Base-by-base conservation (phyloP, 768 basidiomycete species). In the Brasilioporus rufonigricans region DNA sequence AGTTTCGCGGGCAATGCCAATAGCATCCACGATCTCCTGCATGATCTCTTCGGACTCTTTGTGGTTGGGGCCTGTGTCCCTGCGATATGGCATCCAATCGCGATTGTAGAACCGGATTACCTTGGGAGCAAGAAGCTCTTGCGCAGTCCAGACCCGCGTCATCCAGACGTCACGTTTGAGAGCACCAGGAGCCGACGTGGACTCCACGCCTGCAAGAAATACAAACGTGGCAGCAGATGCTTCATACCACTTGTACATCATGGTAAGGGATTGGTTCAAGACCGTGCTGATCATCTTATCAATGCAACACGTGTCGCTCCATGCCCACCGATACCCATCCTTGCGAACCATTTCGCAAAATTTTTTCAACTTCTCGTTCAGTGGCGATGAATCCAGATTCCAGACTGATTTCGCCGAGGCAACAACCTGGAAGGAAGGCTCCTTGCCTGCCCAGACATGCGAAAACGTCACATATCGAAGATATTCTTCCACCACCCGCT, bases 111-210 rank as follows among this genome's bases (percentile, higher is more conserved):
- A 61, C 12, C 58, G 21, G 38, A 60, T 32, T 26, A 56, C 19
- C 10, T 52, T 55, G 0, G 58, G 33, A 8, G 43, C 59, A 11
- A 61, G 60, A 33, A 61, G 44, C 27, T 61, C 60, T 31, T 57
- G 60, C 4, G 46, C 21, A 0, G 60, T 60, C 60, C 60, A 60
- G 5, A 44, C 58, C 14, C 58, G 58, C 7, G 27, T 52, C 60
- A 60, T 61, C 60, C 60, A 61, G 2, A 8, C 0, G 19, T n/a
- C 52, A 5, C 2, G 5, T 14, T 16, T 32, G n/a, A 61, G 59
- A 36, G n/a, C n/a, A 8, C 27, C 27, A 9, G 27, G 27, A 4
- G 4, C 9, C 9, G 27, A 29, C 9, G 27, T 4, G 9, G 9
- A 39, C 9, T 39, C 38, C 13, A 39, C 38, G 19, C 21, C 38